A percentile compares a stretch with the other conserved stretches of the same genome.
Evolutionary conservation across 345 rosid species (phyloP).

Genomic region (Gossypium thurberi): DNA sequence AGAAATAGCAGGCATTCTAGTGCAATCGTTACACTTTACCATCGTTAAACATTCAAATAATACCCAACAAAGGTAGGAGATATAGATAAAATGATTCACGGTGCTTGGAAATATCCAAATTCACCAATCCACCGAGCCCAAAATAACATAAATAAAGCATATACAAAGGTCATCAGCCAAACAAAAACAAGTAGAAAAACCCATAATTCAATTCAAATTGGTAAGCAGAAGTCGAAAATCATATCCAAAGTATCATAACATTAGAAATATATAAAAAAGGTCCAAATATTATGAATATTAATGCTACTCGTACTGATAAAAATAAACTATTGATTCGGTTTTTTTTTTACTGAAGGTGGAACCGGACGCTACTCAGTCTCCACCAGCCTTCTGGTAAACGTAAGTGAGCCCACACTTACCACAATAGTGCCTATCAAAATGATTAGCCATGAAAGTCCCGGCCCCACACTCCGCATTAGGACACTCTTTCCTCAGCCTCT

Average conservation of each 20-base stretch:
- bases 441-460: constrained; percentile 5
- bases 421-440: constrained; percentile 8
- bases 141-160: not conserved
- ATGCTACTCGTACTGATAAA: not conserved
- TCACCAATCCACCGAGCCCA: not conserved
- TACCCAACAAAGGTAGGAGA: too few relatives aligned
- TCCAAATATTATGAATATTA: not conserved
- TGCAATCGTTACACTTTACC: not conserved
- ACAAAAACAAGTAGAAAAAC: not conserved
- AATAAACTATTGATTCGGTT: not conserved
- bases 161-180: not conserved
- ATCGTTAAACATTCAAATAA: not conserved
- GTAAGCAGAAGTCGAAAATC: not conserved
- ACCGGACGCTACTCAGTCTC: not conserved
- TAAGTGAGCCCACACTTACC: constrained; percentile 7
- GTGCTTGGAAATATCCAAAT: not conserved
- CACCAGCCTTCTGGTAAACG: constrained; percentile 5
- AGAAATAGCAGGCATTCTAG: not conserved
- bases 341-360: not conserved
- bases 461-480: constrained; percentile 7
- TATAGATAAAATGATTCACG: too few relatives aligned
- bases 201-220: not conserved
- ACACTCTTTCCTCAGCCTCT: constrained; percentile 10
- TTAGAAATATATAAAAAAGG: not conserved
- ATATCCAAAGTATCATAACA: not conserved